A percentile compares a stretch with the other conserved stretches of the same genome.
phyloP scores from a whole-genome alignment of 495 filamentous ascomycete genomes.

The Neurospora discreta region DNA sequence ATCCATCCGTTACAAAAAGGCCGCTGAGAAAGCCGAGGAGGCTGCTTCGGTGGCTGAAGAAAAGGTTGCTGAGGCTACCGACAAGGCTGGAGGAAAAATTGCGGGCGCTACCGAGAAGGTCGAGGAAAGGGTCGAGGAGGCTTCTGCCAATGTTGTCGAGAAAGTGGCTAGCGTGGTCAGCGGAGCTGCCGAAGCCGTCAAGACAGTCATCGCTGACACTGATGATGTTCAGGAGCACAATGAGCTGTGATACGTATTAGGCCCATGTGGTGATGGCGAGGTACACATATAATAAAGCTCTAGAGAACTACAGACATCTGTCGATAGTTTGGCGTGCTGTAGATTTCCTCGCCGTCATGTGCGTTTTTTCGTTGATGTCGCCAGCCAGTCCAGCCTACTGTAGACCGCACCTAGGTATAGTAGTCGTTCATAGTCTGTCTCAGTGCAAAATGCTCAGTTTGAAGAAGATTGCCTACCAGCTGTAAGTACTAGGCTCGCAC shows the following conservation, averaged over 20 bases:
- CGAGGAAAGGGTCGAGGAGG: conserved; percentile 24
- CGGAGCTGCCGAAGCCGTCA: conserved; percentile 34
- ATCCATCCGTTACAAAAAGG: conserved; percentile 32
- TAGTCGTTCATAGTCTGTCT: too few species aligned
- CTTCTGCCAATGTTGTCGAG: conserved; percentile 27
- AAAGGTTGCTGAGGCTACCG: conserved; percentile 18
- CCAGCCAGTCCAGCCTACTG: background rate
- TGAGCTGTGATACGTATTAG: conserved; percentile 29
- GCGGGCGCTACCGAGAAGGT: conserved; percentile 28
- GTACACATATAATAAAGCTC: background rate
- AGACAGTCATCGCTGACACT: conserved; percentile 34
- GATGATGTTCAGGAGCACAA: conserved; percentile 43
- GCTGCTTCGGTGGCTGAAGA: conserved; percentile 10
- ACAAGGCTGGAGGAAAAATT: conserved; percentile 17
- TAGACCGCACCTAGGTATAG: too few species aligned
- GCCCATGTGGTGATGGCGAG: background rate
- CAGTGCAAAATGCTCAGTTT: too few species aligned
- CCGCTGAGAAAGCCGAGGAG: conserved; percentile 16
- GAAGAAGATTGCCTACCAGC: too few species aligned
- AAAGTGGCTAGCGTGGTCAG: conserved; percentile 32
- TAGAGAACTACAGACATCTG: background rate
- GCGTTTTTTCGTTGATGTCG: background rate
- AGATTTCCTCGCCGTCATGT: background rate
- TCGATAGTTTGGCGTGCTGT: background rate
- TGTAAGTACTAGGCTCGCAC: too few species aligned